Percentiles rank a stretch among this genome's conserved stretches.
phyloP scores from a whole-genome alignment of 2,329 filamentous ascomycete genomes.

The Penicillium sp. region DNA sequence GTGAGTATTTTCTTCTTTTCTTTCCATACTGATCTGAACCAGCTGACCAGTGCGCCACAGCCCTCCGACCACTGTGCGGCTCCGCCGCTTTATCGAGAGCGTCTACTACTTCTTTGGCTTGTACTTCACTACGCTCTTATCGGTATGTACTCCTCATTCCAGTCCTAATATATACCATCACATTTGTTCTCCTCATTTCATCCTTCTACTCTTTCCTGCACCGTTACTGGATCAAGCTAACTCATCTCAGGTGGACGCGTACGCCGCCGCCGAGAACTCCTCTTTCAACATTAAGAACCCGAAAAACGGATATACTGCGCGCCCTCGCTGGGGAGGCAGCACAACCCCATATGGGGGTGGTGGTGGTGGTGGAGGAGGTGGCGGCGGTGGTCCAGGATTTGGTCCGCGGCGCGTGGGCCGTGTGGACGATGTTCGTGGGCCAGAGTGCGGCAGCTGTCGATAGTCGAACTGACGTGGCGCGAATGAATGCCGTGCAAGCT shows the following conservation, averaged over 20 bases:
- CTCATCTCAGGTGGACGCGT: conserved; percentile 44
- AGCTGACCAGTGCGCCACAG: conserved; percentile 27
- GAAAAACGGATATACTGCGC: conserved; percentile 23
- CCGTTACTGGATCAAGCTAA: conserved; percentile 13
- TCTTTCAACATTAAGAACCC: conserved; percentile 46
- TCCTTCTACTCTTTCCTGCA: background rate
- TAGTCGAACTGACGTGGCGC: conserved; percentile 12
- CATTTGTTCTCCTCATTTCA: background rate
- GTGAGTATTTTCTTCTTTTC: conserved; percentile 22
- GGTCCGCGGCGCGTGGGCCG: conserved; percentile 44
- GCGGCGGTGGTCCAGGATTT: conserved; percentile 29
- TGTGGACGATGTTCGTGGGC: conserved; percentile 49
- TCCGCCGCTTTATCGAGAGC: conserved; percentile 42
- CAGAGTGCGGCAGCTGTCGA: conserved; percentile 49
- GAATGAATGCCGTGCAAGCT: background rate
- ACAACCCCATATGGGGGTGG: conserved; percentile 24
- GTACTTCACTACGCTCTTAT: conserved; percentile 51
- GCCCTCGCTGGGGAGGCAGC: conserved; percentile 29
- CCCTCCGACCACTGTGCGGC: conserved; percentile 46
- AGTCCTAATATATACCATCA: no score
- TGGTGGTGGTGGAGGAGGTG: conserved; percentile 32
- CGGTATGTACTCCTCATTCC: conserved; percentile 34
- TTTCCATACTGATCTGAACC: background rate
- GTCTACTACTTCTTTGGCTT: conserved; percentile 50
- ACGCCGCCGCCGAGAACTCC: conserved; percentile 46